Conservation (phyloP, 805 yeast species). For the Saccharomycopsis microspora region DNA sequence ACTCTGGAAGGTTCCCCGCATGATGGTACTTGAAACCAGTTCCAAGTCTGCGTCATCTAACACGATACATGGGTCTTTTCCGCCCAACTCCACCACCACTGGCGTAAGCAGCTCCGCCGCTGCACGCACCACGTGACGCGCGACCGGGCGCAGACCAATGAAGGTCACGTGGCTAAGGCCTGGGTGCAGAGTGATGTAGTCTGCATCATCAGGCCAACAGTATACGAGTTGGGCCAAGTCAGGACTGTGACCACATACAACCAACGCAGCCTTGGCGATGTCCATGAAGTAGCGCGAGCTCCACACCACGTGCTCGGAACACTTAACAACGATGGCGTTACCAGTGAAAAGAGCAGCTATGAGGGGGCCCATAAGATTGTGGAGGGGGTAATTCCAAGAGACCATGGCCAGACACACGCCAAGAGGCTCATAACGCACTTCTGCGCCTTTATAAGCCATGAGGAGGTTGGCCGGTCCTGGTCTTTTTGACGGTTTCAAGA, state of each 20-base stretch:
- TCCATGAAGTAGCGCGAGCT: conserved; percentile 71
- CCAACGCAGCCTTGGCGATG: conserved; percentile 61
- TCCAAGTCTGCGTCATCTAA: conserved; percentile 64
- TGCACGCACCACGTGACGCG: conserved; percentile 72
- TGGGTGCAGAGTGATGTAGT: conserved; percentile 73
- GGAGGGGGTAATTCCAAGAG: conserved; percentile 97
- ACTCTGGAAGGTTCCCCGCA: conserved; percentile 95
- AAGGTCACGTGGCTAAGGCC: conserved; percentile 83
- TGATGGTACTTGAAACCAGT: conserved; percentile 60
- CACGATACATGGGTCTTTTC: conserved; percentile 85
- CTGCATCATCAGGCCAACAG: conserved; percentile 85
- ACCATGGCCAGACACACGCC: conserved; percentile 81
- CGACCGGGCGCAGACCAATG: conserved; percentile 92
- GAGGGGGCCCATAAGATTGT: conserved; percentile 86
- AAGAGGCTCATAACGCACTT: conserved; percentile 86
- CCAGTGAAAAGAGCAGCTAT: conserved; percentile 87
- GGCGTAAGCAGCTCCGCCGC: conserved; percentile 88
- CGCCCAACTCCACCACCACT: conserved; percentile 92
- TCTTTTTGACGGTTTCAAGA: conserved; percentile 59
- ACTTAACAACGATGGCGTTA: conserved; percentile 81
- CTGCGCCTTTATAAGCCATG: conserved; percentile 85
- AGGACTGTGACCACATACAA: conserved; percentile 65
- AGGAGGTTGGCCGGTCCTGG: conserved; percentile 82
- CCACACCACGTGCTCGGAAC: conserved; percentile 96
- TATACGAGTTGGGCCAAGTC: conserved; percentile 79